Evolutionary conservation across 1,139 yeast species (phyloP), one percentile per base, ranked within the genome.

Genomic region (Yamadazyma pseudoaaseri): DNA sequence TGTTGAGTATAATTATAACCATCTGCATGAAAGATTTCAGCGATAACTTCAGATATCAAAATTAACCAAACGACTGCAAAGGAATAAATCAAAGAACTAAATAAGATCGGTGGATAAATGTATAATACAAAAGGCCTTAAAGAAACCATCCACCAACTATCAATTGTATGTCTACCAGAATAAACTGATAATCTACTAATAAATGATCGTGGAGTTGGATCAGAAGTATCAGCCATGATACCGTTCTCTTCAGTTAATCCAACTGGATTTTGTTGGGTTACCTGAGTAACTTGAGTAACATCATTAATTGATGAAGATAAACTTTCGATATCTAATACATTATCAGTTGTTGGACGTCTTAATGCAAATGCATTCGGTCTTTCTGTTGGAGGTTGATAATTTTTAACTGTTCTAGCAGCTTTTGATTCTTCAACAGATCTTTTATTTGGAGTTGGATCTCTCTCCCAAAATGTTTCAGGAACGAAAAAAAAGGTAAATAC

Each of bases 401-500:
- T 40, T 6, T 45, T 44, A n/a, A 64, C 73, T 24, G 58, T 62
- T 40, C 67, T 60, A 1, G 82, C 83, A 14, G 63, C 62, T 34
- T 60, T 61, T 3, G 81, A 64, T 52, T 78, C 84, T 36, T 60
- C 58, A 14, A 60, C 49, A 2, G 80, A 72, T 41, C 79, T 64
- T 45, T 67, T 62, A 43, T 67, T 70, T 4, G 73, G 74, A 2
- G 62, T 59, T 5, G 84, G 81, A 1, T 71, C 54, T 37, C 85
- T 62, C 39, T 76, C 79, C 81, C 82, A 79, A 53, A 75, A 78
- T 1, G 85, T 79, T 41, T 79, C 85, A 1, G 84, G 84, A 12
- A 76, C 83, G 49, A 77, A 77, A 14, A 79, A 51, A 39, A 67
- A 69, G 5, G 77, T 73, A 27, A 70, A 52, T 2, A 70, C 44